Base-by-base conservation (phyloP, 208 protist genomes). In the Leishmania tropica region DNA sequence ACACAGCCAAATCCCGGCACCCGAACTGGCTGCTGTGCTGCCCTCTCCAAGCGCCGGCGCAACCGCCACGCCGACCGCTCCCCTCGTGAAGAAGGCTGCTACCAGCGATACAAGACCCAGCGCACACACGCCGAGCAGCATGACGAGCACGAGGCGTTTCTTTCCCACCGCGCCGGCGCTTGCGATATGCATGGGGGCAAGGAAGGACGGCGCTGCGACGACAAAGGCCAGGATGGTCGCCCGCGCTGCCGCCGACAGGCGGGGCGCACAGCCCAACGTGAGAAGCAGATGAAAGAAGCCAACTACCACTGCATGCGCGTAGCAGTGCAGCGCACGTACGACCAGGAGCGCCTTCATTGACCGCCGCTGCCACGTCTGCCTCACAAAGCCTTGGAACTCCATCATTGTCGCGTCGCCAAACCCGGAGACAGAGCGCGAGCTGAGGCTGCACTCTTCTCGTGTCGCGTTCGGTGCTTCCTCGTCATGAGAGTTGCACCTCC, bases 331-430 rank as follows among this genome's bases (percentile, higher is more conserved):
- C 2, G 81, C 81, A 21, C 80, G 83, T 6, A 95, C 79, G 0
- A 81, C 67, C 54, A 92, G 42, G 0, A 88, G 81, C 1, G 84
- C 88, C 67, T 90, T 89, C 88, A 95, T 93, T n/a, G 87, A 90
- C 3, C 76, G 75, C 1, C 92, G 87, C 31, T 85, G 75, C 28
- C 85, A 83, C 8, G 92, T 93, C 79, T 95, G 90, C 24, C 60
- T 79, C 0, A 78, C 85, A 87, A 92, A 95, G 47, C 74, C 62
- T 19, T 62, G 56, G 45, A 88, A 89, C 17, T 84, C 70, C 2
- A 37, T 17, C 73, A 24, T 40, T 0, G 53, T 47, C 8, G 21
- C 31, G 54, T 19, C 74, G 10, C 48, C 74, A 19, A 64, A 15
- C 51, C 48, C 78, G 15, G 15, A 58, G 35, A 70, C 5, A 15